Base-by-base conservation (phyloP, 768 basidiomycete genomes). In the Leccinum obscurum region DNA sequence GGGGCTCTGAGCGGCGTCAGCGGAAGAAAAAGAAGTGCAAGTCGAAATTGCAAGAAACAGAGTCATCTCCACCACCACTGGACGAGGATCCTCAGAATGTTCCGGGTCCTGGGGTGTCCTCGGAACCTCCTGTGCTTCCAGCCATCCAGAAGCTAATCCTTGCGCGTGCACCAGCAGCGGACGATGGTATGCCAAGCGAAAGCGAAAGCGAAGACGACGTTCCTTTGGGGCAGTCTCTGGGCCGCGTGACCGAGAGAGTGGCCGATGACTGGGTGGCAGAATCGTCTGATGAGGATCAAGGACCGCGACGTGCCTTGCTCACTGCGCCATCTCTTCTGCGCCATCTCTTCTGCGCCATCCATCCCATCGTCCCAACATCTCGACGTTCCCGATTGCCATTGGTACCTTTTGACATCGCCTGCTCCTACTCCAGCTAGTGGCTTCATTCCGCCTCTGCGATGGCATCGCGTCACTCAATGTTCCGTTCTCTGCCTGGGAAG, bases 241-340 rank as follows among this genome's bases (percentile, higher is more conserved):
- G 68, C 26, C 64, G 54, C 50, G 50, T 52, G 54, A 34, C 62
- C 7, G 72, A 69, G 51, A 74, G 54, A 62, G 65, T 59, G 14
- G 61, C 63, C 44, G 67, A 76, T 60, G 61, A 65, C 34, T 82
- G 83, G 84, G 74, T 81, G 65, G 80, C 77, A 58, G 82, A 78
- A 54, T 87, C 84, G n/a, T 90, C 90, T 6, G 90, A 90, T 57
- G 88, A 89, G 54, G 80, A 78, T 22, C 66, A 70, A 26, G 80
- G 76, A 0, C 85, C 83, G n/a, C 78, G 78, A 54, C 84, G 84
- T 24, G 24, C 24, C 24, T 24, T 24, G 24, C 24, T 24, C 24
- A 24, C 24, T 24, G 24, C 24, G 24, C 24, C 24, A 24, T 24
- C 24, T 24, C 24, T 24, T 24, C 24, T 24, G 24, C 24, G 24